Evolutionary conservation across 768 basidiomycete genomes (phyloP), one percentile per base, ranked within the genome.

Genomic region (Thelephora aurantiotincta): DNA sequence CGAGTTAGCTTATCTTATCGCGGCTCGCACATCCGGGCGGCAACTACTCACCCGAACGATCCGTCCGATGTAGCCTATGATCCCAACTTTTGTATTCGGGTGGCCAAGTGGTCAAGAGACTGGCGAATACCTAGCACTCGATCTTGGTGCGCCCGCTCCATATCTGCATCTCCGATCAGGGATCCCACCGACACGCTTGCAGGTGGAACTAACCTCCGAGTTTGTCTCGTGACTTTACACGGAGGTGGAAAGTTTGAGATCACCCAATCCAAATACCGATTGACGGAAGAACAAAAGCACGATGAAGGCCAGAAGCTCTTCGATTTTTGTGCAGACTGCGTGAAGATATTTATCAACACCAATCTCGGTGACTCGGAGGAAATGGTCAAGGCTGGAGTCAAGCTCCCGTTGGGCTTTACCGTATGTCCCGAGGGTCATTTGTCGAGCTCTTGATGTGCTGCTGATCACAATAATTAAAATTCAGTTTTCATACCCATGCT

Each of bases 151-250:
- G 78, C 68, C 26, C 43, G 47, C 11, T 33, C 49, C 34, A 45
- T 45, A 33, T 43, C 37, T 35, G 41, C 2, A n/a, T 23, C 30
- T 43, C n/a, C 42, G 5, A 42, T 37, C 20, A 23, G 38, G n/a
- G 43, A 11, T 41, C 46, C 35, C 26, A 47, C 18, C n/a, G 22
- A 16, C 6, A 13, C n/a, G n/a, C n/a, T n/a, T 18, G 16, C 50
- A 88, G 87, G 88, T 45, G 93, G 93, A 33, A 98, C 94, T 19
- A 98, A 99, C 60, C 75, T 99, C n/a, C 91, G 96, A 38, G 96
- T 97, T 38, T 99, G 96, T 66, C 82, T 96, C 38, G 94, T 99
- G 44, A 86, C 81, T 23, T 70, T 99, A 2, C 79, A 85, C 55
- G 96, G 96, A 20, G 75, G 80, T 9, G 94, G 96, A 50, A 93